These are phyloP conservation scores for Naganishia sp. DNA, from an alignment of 1,284 basidiomycete species.

Conservation along the genomic window DNA sequence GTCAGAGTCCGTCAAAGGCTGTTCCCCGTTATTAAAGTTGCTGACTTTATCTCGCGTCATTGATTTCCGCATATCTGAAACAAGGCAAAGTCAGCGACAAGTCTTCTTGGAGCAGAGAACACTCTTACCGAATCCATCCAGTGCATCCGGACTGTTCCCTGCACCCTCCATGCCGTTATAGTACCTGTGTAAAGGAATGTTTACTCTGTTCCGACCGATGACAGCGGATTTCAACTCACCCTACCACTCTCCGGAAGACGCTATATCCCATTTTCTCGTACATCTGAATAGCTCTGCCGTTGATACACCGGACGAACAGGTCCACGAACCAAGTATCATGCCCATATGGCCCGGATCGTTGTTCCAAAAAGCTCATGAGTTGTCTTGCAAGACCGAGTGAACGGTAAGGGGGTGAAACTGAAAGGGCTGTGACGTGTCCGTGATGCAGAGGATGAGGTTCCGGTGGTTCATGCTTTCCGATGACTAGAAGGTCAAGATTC, in stretches of 20 bases:
- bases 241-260: slow-evolving; percentile 53
- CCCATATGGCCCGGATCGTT: slow-evolving; percentile 43
- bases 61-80: slow-evolving; percentile 54
- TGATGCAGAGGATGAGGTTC: slow-evolving; percentile 51
- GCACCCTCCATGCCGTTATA: slow-evolving; percentile 53
- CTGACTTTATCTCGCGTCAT: slow-evolving; percentile 50
- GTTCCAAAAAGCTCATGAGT: slow-evolving; percentile 51
- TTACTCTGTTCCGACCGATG: neutral
- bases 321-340: slow-evolving; percentile 54
- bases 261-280: slow-evolving; percentile 54
- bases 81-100: slow-evolving; percentile 47
- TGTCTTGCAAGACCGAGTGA: slow-evolving; percentile 49
- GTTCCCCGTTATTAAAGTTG: neutral
- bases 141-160: slow-evolving; percentile 49
- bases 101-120: slow-evolving; percentile 46
- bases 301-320: slow-evolving; percentile 54
- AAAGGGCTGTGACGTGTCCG: slow-evolving; percentile 53
- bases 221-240: slow-evolving; percentile 41
- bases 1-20: neutral
- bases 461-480: slow-evolving; percentile 53
- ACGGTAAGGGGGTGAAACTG: slow-evolving; percentile 49
- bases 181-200: slow-evolving; percentile 41
- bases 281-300: slow-evolving; percentile 51
- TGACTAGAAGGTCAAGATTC: slow-evolving; percentile 39
- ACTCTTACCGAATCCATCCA: slow-evolving; percentile 50